Evolutionary conservation across 768 basidiomycete genomes (phyloP), one percentile per base, ranked within the genome.

Genomic region (Suillus clintonianus): DNA sequence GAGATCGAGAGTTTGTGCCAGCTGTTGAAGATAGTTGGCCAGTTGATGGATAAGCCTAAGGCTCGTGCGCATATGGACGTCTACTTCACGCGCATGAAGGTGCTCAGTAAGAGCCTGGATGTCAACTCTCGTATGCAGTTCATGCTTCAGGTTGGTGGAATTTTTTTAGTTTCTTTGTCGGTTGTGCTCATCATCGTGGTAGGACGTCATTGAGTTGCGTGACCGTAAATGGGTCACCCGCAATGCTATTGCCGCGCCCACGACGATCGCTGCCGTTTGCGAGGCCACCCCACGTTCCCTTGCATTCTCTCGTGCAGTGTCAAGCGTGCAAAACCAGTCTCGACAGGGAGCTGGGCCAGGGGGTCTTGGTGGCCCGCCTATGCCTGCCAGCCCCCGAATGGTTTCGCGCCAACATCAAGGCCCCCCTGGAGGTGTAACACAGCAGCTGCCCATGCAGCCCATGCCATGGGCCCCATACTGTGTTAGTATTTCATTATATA

Each of bases 71-170:
- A 94, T 70, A 91, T 99, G 87, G 89, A 92, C 69, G 90, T 96
- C 36, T 97, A 97, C 83, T 97, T 98, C 82, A 82, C 85, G 42
- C 86, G 96, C 61, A 94, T 99, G 89, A 86, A 87, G 72, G 87
- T 91, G 74, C 81, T 98, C 67, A 81, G 84, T 48, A 89, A 89
- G 79, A 92, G 87, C 70, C 77, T 69, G n/a, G 88, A 90, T 60
- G 88, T 97, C 65, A 88, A 86, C 62, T 84, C 94, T 17, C 90
- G 97, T 70, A 94, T 97, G 86, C 88, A 89, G 61, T 98, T 92
- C 79, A 97, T 98, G 95, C 83, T 99, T 62, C 88, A 93, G 88
- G 96, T n/a, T n/a, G n/a, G n/a, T n/a, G n/a, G n/a, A n/a, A n/a
- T n/a, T n/a, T n/a, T n/a, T n/a, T n/a, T n/a, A n/a, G n/a, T n/a